Base-by-base conservation (phyloP, 495 filamentous ascomycete genomes). In the Ascodesmis nigricans region DNA sequence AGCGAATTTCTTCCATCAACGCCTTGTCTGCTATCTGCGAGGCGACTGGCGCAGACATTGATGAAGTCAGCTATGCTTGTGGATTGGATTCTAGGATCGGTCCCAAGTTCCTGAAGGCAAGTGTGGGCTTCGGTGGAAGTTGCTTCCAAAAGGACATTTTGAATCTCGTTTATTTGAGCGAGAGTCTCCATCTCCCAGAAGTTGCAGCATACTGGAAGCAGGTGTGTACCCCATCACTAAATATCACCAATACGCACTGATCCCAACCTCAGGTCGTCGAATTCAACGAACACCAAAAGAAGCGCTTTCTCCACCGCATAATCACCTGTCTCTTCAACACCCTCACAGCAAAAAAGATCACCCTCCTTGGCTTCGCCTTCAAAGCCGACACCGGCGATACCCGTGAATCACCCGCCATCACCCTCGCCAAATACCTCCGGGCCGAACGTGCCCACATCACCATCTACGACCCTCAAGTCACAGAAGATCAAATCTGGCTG, bases 111-210 rank as follows among this genome's bases (percentile, higher is more conserved):
- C 57, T 87, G n/a, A 73, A 78, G 49, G 71, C 78, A 1, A 71
- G 71, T 10, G 61, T 78, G 20, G 78, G 78, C 0, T 84, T 82
- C 43, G 75, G 76, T n/a, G 77, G 76, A 3, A 76, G 70, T 9
- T 81, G 76, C 55, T 82, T 87, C 53, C 70, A 74, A 47, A 87
- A 87, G 50, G 78, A 87, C 42, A 69, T 83, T 44, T 61, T 78
- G 9, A 78, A 67, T 50, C 56, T 87, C 16, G 66, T 71, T 4
- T 83, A 83, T 47, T 57, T 84, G 8, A 70, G 78, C 3, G 68
- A 77, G 35, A 67, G 67, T 2, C 53, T 82, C 18, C 64, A 71
- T 23, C 56, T 87, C 11, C 61, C 65, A 2, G 73, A 82, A 38
- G 75, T 83, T 3, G 74, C 71, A 2, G 63, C 71, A 24, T 84